phyloP scores from a whole-genome alignment of 148 eudicot species.

The Pouteria glomerata region DNA sequence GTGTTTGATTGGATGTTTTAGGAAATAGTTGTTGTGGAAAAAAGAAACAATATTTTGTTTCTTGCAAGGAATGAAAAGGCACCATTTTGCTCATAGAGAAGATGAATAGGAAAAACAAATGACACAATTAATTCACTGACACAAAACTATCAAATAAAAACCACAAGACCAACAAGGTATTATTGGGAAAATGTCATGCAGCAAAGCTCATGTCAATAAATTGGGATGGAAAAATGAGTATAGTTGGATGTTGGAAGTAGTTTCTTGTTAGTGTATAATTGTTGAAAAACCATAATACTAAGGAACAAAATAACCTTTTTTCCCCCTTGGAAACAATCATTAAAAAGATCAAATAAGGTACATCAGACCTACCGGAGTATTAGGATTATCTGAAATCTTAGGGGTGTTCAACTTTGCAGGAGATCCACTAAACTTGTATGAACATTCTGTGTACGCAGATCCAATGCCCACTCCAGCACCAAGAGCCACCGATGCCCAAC shows the following conservation, averaged over 20 bases:
- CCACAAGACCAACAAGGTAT: neutral
- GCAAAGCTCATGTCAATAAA: neutral
- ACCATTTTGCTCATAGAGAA: neutral
- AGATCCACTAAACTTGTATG: constrained; percentile 49
- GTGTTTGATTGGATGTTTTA: too few species aligned
- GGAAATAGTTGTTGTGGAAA: neutral
- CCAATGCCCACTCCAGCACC: constrained; percentile 93
- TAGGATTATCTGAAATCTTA: constrained; percentile 23
- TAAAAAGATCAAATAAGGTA: neutral
- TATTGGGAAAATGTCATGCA: neutral
- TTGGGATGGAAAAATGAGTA: neutral
- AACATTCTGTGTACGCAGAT: constrained; percentile 83
- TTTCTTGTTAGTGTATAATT: neutral
- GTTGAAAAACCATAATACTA: neutral
- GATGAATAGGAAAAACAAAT: neutral
- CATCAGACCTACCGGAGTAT: constrained; percentile 35
- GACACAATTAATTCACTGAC: too few species aligned
- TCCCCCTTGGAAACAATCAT: neutral
- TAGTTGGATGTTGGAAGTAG: neutral
- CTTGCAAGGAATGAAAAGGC: neutral
- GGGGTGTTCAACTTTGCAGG: constrained; percentile 36
- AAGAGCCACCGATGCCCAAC: constrained; percentile 90
- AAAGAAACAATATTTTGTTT: neutral
- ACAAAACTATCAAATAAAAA: neutral
- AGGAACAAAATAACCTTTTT: neutral